Evolutionary conservation across 2,329 filamentous ascomycete species (phyloP), one percentile per base, ranked within the genome.

Genomic region (Xylariaceae sp.): DNA sequence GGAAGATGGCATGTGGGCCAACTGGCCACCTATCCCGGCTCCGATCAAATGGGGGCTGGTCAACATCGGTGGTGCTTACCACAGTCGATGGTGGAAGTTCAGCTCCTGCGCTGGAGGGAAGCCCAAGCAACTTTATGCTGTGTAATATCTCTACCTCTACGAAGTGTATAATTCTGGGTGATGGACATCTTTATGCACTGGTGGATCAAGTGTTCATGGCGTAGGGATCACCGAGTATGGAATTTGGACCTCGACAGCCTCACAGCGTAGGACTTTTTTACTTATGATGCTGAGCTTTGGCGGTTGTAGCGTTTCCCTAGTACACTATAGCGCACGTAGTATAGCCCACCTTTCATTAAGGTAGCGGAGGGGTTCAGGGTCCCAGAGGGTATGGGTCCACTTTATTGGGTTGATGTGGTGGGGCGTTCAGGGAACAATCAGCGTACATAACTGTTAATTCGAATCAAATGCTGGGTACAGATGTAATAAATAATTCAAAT

Each of bases 1-100:
- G 11, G 85, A 88, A 69, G 79, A 79, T 5, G 83, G 82, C 20
- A 67, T 77, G 63, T 87, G 84, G 83, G 75, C 74, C 10, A 77
- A 78, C 61, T 88, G 84, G 84, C 85, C 85, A 37, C 83, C 84
- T 0, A 87, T 87, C 74, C 84, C 84, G 1, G 75, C 73, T 4
- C 78, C 81, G 3, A 76, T 87, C 54, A 76, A 78, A 50, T 87
- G 83, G 83, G 79, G 78, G 0, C 62, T 88, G 56, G 75, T 81
- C 29, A 86, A 85, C 61, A 68, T 86, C 36, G 82, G 75, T 1
- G 83, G 82, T 2, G 75, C 79, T 29, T 80, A 77, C 69, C 76
- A 86, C 60, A 77, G 76, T 29, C 73, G 76, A 2, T 81, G 80
- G 77, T 88, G 85, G 84, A 84, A 79, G 72, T 88, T 87, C 73